Evolutionary conservation across 176 grass and related monocot species (phyloP).

Genomic region (Typha latifolia): DNA sequence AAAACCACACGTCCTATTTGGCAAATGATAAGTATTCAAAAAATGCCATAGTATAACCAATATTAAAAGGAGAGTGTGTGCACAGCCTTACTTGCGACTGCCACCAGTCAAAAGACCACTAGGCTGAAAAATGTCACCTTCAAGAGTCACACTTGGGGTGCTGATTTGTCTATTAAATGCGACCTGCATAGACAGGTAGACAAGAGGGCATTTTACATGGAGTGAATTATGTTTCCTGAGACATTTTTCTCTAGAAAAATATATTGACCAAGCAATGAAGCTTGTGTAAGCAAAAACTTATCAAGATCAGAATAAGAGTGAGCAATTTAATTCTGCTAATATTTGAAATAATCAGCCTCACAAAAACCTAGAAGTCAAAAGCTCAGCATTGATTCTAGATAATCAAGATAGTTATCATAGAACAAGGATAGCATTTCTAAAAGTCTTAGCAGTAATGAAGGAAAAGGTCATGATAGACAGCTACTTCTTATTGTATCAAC

Average conservation of each 20-base stretch:
- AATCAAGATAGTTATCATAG: not conserved
- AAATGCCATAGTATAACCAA: not conserved
- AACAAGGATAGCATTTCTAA: not conserved
- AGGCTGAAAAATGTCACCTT: conserved; percentile 87
- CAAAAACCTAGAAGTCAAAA: not conserved
- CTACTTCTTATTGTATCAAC: too few species aligned
- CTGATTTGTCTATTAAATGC: conserved; percentile 59
- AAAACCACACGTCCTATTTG: too few species aligned
- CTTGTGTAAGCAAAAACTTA: not conserved
- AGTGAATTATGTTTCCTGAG: too few species aligned
- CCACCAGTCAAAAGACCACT: conserved; percentile 97
- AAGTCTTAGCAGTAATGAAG: too few species aligned
- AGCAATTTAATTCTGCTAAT: not conserved
- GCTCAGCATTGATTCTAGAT: not conserved
- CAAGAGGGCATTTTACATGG: not conserved
- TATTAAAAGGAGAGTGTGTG: conserved; percentile 11
- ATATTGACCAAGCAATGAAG: too few species aligned
- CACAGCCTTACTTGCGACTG: conserved; percentile 56
- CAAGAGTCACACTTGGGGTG: conserved; percentile 76
- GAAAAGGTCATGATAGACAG: too few species aligned
- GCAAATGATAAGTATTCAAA: not conserved
- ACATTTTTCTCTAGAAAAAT: too few species aligned
- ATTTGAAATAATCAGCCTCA: not conserved
- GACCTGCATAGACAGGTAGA: conserved; percentile 41
- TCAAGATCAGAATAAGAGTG: not conserved